phyloP scores from a whole-genome alignment of 176 grass and related monocot genomes.

The Juncus effusus region DNA sequence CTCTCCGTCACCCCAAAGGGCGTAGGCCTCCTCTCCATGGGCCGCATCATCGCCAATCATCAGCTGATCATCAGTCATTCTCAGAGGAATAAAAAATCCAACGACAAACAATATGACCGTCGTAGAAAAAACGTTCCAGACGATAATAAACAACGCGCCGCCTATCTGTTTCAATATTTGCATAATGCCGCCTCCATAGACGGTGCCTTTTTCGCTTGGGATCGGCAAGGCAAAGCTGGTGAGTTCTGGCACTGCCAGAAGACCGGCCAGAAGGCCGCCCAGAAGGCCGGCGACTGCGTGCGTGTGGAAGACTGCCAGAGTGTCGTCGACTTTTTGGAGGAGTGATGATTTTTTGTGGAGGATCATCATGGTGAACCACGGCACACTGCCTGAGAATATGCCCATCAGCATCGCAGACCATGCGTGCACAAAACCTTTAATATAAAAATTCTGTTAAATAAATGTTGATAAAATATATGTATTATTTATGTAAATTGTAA shows the following conservation, averaged over 20 bases:
- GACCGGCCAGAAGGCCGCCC: constrained; percentile 58
- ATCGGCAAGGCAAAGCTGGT: constrained; percentile 40
- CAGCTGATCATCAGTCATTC: constrained; percentile 64
- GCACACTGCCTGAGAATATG: constrained; percentile 40
- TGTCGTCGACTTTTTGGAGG: constrained; percentile 74
- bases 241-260: constrained; percentile 54
- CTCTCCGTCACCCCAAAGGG: constrained; percentile 67
- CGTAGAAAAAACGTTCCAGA: constrained; percentile 56
- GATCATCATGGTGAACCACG: constrained; percentile 77
- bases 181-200: constrained; percentile 50
- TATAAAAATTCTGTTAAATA: neutral
- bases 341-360: constrained; percentile 57
- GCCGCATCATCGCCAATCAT: constrained; percentile 60
- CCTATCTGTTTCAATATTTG: constrained; percentile 66
- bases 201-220: constrained; percentile 42
- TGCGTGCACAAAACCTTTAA: constrained; percentile 58
- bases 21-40: constrained; percentile 79
- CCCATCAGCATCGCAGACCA: constrained; percentile 85
- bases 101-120: constrained; percentile 49
- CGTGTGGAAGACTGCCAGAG: constrained; percentile 68
- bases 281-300: constrained; percentile 59
- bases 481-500: too few species aligned
- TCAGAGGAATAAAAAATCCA: constrained; percentile 48
- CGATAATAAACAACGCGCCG: constrained; percentile 47
- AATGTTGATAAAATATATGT: neutral